Base-by-base conservation (phyloP, 768 basidiomycete genomes). In the Infundibulicybe gibba region DNA sequence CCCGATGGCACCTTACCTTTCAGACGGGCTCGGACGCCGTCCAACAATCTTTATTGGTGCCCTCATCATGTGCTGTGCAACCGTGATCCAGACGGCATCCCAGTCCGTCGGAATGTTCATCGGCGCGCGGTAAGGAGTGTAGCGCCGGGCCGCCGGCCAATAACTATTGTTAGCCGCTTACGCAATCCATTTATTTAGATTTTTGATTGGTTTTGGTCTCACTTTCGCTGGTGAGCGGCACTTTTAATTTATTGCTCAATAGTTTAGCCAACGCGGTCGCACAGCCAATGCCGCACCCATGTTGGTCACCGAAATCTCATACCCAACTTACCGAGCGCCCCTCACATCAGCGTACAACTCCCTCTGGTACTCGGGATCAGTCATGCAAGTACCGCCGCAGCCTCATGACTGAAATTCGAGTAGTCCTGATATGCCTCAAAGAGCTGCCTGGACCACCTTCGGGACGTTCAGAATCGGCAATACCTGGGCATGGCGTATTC, bases 231-330 rank as follows among this genome's bases (percentile, higher is more conserved):
- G 78, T 71, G 54, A 62, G 69, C 34, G 32, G 40, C 5, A 4
- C 42, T 19, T 16, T 43, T 5, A n/a, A 20, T 16, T 43, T 5
- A n/a, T n/a, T n/a, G n/a, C n/a, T n/a, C n/a, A n/a, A n/a, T n/a
- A n/a, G n/a, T n/a, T n/a, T n/a, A n/a, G n/a, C 47, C 16, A 53
- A 25, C 17, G 35, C 49, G 54, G 59, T 39, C 53, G 58, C 38
- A 45, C 59, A 75, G 79, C 79, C 19, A 83, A 81, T 56, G 81
- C 88, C 44, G 88, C 90, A 10, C 90, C 91, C 10, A 77, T 92
- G 73, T 67, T 93, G 68, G 81, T 93, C 45, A 85, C 89, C 41
- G 91, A 94, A 66, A 66, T 93, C n/a, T 76, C 90, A 1, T 92
- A 92, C 63, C 91, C 90, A 11, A 70, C 77, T 10, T 85, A 94